Percentiles rank a stretch among this genome's conserved stretches.
Evolutionary conservation across 495 filamentous ascomycete species (phyloP).

Genomic region (Cetradonia linearis): DNA sequence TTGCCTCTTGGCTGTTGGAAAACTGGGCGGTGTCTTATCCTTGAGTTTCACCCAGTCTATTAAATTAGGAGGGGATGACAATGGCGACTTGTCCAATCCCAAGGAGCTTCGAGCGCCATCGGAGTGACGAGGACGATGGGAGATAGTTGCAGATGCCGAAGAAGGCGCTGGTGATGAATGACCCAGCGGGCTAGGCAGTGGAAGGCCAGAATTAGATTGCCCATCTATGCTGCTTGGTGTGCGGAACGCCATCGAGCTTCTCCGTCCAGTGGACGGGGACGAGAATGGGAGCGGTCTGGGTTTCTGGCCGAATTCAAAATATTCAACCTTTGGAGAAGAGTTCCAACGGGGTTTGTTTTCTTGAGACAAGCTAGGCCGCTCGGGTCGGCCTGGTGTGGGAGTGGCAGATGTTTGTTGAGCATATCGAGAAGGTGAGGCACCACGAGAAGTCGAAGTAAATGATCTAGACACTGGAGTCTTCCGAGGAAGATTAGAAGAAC

Average conservation of each 20-base stretch:
- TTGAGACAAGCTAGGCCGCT: slow-evolving; percentile 36
- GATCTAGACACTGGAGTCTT: slow-evolving; percentile 26
- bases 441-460: slow-evolving; percentile 28
- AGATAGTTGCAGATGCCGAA: slow-evolving; percentile 28
- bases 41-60: slow-evolving; percentile 27
- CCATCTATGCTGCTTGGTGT: slow-evolving; percentile 33
- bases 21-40: slow-evolving; percentile 27
- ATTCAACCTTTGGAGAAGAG: slow-evolving; percentile 55
- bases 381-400: slow-evolving; percentile 43
- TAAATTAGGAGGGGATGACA: slow-evolving; percentile 29
- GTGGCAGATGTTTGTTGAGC: slow-evolving; percentile 43
- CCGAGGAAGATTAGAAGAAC: slow-evolving; percentile 35
- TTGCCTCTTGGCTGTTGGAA: slow-evolving; percentile 7
- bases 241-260: slow-evolving; percentile 32
- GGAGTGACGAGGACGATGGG: slow-evolving; percentile 33
- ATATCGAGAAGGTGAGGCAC: slow-evolving; percentile 37
- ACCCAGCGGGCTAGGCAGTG: slow-evolving; percentile 31
- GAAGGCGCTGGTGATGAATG: slow-evolving; percentile 37
- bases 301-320: slow-evolving; percentile 57
- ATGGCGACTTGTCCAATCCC: slow-evolving; percentile 22
- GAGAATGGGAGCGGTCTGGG: slow-evolving; percentile 55
- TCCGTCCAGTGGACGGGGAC: slow-evolving; percentile 54
- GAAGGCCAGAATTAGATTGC: slow-evolving; percentile 24
- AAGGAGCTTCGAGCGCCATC: slow-evolving; percentile 32
- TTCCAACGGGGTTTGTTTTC: slow-evolving; percentile 74